These are phyloP conservation scores for Thelonectria discophora DNA, from an alignment of 2,329 filamentous ascomycete species.

Conservation along the genomic window DNA sequence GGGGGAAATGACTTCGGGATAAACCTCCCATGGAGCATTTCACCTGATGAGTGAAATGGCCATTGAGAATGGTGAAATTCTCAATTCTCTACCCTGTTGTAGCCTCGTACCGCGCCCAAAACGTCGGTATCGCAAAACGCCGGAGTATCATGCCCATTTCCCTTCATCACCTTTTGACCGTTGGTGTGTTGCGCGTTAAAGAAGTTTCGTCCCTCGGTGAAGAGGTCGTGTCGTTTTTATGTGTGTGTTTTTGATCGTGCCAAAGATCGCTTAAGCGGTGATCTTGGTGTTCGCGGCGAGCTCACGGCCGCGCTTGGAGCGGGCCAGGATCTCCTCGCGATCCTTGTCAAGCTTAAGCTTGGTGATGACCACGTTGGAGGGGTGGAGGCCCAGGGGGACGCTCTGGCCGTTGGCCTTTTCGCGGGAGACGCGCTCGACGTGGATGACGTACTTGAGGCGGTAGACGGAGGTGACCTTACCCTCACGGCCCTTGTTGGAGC, in stretches of 20 bases:
- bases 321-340: constrained; percentile 86
- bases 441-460: constrained; percentile 97
- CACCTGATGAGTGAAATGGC: constrained; percentile 75
- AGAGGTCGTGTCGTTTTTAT: constrained; percentile 33
- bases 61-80: constrained; percentile 67
- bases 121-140: constrained; percentile 48
- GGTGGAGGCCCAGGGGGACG: constrained; percentile 92
- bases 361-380: constrained; percentile 97
- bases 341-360: constrained; percentile 99
- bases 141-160: constrained; percentile 51
- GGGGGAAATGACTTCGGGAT: constrained; percentile 68
- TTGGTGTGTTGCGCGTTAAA: constrained; percentile 35
- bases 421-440: constrained; percentile 95
- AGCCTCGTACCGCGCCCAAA: constrained; percentile 44
- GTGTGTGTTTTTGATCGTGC: constrained; percentile 33
- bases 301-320: constrained; percentile 84
- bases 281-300: constrained; percentile 76
- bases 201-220: constrained; percentile 34
- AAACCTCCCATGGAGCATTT: constrained; percentile 80
- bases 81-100: constrained; percentile 55
- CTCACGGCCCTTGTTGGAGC: constrained; percentile 96
- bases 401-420: constrained; percentile 98
- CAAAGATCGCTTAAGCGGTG: constrained; percentile 57
- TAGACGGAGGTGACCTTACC: constrained; percentile 98
- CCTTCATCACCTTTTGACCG: constrained; percentile 40